These are phyloP conservation scores for Cucurbita moschata DNA, from an alignment of 306 rosid species.

Conservation along the genomic window DNA sequence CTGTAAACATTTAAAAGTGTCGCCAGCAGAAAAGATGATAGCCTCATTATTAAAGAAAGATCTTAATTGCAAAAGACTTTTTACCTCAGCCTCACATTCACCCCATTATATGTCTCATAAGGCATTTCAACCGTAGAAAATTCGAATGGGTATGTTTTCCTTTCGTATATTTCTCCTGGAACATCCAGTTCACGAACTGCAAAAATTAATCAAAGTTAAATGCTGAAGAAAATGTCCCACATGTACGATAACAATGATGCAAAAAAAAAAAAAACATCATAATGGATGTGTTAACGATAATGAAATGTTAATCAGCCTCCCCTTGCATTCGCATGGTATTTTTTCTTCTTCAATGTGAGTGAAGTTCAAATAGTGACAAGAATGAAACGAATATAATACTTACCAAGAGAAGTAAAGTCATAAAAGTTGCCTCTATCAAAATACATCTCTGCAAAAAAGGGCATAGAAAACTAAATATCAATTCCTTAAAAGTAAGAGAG, in stretches of 20 bases:
- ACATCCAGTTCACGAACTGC: slow-evolving; percentile 94
- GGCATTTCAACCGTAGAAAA: slow-evolving; percentile 99
- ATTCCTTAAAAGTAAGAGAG: not conserved
- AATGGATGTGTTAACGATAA: not conserved
- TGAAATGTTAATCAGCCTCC: not conserved
- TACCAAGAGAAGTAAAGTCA: slow-evolving; percentile 98
- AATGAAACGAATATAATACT: slow-evolving; percentile 13
- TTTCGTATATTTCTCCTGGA: slow-evolving; percentile 94
- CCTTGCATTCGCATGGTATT: not conserved
- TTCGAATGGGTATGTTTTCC: slow-evolving; percentile 84
- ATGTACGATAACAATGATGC: not conserved
- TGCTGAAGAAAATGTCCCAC: not conserved
- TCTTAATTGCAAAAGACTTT: not conserved
- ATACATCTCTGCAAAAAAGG: slow-evolving; percentile 67
- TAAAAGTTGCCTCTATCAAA: slow-evolving; percentile 92
- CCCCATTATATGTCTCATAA: slow-evolving; percentile 92
- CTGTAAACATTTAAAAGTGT: not conserved
- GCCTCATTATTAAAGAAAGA: not conserved
- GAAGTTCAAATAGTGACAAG: not conserved
- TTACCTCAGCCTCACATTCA: slow-evolving; percentile 92
- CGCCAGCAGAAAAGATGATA: not conserved
- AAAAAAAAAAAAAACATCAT: not conserved
- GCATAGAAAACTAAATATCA: not conserved
- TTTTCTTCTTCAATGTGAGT: not conserved
- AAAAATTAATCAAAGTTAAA: slow-evolving; percentile 11